Evolutionary conservation across 2,329 filamentous ascomycete genomes (phyloP), one percentile per base, ranked within the genome.

Genomic region (Teratosphaeria gauchensis): DNA sequence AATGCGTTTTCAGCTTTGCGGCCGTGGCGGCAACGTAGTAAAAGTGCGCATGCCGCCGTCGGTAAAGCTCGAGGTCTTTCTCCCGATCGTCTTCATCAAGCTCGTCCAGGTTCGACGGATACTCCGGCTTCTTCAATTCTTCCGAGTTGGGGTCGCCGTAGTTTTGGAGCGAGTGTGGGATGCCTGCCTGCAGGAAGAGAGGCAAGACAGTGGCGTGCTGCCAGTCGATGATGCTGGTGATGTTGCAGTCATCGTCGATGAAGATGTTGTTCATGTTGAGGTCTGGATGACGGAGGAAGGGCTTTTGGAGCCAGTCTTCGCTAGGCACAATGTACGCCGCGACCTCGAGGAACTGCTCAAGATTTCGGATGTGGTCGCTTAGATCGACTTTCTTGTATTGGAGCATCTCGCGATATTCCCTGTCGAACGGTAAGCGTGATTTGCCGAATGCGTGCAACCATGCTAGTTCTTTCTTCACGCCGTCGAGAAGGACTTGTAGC

Each of bases 101-200:
- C 8, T 62, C 51, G 9, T 64, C 61, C 9, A 67, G 53, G 31
- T 65, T 54, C 5, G 53, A n/a, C 2, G 63, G 59, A 5, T 55
- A 35, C 30, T 61, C 33, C 3, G 65, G 67, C 53, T 58, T 63
- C 9, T 42, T 51, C 16, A 68, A 38, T 6, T 55, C 38, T 56
- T 68, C 61, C 3, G 66, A 65, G 3, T 60, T 60, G 1, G 57
- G 61, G 59, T 74, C 72, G 30, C 66, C 63, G 61, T 74, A 76
- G 58, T 77, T 77, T 61, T 76, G 72, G 61, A 78, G 73, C 31
- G 62, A 62, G 6, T 66, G 65, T 28, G 75, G 75, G 24, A 63
- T 61, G 0, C 62, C 61, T 16, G 58, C 59, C 19, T 61, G 51
- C 6, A 66, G 33, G 11, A 61, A 61, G 1, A 64, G 32, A 21